Percentiles rank a stretch among this genome's conserved stretches.
These are phyloP conservation scores for Luvunga scandens DNA, from an alignment of 345 rosid genomes.

Conservation along the genomic window DNA sequence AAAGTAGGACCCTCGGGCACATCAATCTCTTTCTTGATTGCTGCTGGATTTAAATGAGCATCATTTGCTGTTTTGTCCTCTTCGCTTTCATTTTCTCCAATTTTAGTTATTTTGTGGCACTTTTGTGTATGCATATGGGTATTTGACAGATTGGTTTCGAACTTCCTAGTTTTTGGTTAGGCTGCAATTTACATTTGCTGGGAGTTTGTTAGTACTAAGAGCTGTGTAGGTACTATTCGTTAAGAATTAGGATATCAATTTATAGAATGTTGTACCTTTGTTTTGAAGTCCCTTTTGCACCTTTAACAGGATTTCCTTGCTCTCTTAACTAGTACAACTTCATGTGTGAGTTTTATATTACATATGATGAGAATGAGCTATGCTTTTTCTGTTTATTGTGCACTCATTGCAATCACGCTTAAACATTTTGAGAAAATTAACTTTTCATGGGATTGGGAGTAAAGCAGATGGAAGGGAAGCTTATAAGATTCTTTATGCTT, in stretches of 20 bases:
- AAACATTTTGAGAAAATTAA: too few relatives aligned
- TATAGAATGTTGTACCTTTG: not conserved
- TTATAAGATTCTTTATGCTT: conserved; percentile 84
- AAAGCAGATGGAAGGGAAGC: conserved; percentile 89
- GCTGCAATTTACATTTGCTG: not conserved
- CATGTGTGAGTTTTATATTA: not conserved
- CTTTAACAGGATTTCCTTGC: not conserved
- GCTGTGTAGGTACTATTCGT: not conserved
- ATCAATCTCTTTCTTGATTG: not conserved
- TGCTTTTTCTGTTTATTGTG: not conserved
- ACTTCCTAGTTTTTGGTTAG: not conserved
- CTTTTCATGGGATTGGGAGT: conserved; percentile 71
- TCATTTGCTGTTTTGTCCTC: not conserved
- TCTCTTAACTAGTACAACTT: not conserved
- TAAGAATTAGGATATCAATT: not conserved
- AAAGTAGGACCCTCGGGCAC: not conserved
- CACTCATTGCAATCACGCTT: not conserved
- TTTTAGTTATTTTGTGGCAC: not conserved
- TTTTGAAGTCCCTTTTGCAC: not conserved
- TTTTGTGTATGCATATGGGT: not conserved
- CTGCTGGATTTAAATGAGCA: not conserved
- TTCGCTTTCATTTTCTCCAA: not conserved
- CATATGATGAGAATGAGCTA: not conserved
- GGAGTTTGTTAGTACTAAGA: not conserved
- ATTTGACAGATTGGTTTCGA: not conserved